Evolutionary conservation across 345 rosid genomes (phyloP).

Genomic region (Syzygium grande): DNA sequence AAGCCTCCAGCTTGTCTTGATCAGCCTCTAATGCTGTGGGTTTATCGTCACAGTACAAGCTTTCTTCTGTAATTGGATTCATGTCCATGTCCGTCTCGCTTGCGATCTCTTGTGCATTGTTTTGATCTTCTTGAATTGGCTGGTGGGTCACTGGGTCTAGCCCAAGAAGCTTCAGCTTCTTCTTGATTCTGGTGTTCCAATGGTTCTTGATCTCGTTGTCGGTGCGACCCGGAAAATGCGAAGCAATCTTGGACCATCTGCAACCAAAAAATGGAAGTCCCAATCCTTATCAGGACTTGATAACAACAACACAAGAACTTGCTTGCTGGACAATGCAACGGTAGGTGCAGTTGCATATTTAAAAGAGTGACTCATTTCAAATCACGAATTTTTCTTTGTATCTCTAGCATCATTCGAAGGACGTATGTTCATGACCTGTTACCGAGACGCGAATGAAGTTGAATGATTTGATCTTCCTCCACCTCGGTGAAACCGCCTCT

Average conservation of each 20-base stretch:
- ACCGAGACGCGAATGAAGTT: slow-evolving; percentile 77
- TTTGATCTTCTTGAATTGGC: slow-evolving; percentile 19
- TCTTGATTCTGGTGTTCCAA: slow-evolving; percentile 92
- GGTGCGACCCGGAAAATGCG: slow-evolving; percentile 84
- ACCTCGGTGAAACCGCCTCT: slow-evolving; percentile 72
- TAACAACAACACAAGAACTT: neutral
- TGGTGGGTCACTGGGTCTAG: slow-evolving; percentile 61
- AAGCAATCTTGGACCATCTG: slow-evolving; percentile 92
- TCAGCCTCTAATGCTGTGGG: neutral
- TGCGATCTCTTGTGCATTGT: neutral
- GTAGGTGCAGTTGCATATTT: neutral
- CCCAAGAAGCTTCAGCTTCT: slow-evolving; percentile 58
- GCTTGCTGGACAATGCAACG: neutral
- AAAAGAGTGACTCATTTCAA: neutral
- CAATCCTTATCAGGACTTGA: neutral
- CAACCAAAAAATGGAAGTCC: neutral
- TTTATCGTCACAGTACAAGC: neutral
- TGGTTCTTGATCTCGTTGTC: slow-evolving; percentile 94
- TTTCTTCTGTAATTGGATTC: slow-evolving; percentile 6
- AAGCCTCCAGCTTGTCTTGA: neutral
- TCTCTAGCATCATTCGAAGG: neutral
- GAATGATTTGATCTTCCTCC: slow-evolving; percentile 74
- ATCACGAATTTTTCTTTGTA: neutral
- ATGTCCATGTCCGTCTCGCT: neutral
- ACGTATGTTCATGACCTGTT: slow-evolving; percentile 30